These are phyloP conservation scores for Flaveria ramosissima DNA, from an alignment of 129 eudicot genomes.

Conservation along the genomic window DNA sequence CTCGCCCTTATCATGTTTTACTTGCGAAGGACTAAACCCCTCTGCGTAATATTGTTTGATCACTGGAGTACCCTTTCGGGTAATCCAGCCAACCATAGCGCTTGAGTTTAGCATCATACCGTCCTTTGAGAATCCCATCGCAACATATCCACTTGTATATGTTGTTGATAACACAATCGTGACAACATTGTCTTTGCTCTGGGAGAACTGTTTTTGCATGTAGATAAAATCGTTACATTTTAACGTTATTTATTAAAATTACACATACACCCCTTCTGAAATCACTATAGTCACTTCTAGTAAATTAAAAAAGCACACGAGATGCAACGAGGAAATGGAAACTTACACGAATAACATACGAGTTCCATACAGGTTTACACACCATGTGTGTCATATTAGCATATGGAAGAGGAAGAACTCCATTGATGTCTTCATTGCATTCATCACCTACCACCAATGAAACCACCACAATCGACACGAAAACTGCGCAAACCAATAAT, in stretches of 20 bases:
- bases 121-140: constrained; percentile 78
- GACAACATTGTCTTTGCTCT: constrained; percentile 56
- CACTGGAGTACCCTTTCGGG: constrained; percentile 55
- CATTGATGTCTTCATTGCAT: constrained; percentile 48
- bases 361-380: constrained; percentile 81
- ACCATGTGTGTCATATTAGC: constrained; percentile 52
- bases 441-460: constrained; percentile 32
- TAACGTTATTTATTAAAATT: too few relatives aligned
- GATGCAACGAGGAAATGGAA: background rate
- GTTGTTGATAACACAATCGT: constrained; percentile 73
- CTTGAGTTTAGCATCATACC: constrained; percentile 91
- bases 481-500: constrained; percentile 23
- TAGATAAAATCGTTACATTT: background rate
- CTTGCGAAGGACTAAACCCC: constrained; percentile 59
- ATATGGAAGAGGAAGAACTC: constrained; percentile 85
- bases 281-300: background rate
- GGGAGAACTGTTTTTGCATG: constrained; percentile 60
- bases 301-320: background rate
- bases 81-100: constrained; percentile 95
- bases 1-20: constrained; percentile 68
- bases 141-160: constrained; percentile 90
- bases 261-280: background rate
- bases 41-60: constrained; percentile 65
- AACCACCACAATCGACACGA: constrained; percentile 21
- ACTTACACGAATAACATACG: constrained; percentile 71